A percentile compares a stretch with the other conserved stretches of the same genome.
Conservation (phyloP, 805 yeast genomes). For the Ogataea nakhonphanomensis region DNA sequence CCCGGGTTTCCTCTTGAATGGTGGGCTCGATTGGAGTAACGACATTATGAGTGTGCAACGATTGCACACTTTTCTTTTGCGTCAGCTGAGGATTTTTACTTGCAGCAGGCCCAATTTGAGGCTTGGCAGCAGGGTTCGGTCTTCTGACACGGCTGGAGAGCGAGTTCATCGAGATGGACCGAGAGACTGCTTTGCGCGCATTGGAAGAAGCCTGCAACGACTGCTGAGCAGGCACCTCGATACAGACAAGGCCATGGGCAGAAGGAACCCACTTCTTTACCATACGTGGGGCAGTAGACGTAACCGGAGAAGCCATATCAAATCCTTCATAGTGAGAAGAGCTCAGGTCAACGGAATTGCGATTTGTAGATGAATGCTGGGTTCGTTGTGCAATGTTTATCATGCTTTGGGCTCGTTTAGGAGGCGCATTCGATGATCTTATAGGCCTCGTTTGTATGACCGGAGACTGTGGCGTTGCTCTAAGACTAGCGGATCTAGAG, state of each 20-base stretch:
- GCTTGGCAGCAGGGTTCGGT: constrained; percentile 5
- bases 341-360: background rate
- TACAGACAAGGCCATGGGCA: constrained; percentile 62
- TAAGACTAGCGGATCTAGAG: constrained; percentile 21
- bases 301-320: constrained; percentile 8
- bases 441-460: constrained; percentile 8
- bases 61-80: constrained; percentile 21
- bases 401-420: constrained; percentile 23
- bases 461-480: constrained; percentile 17
- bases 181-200: constrained; percentile 14
- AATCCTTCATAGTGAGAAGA: constrained; percentile 12
- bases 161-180: constrained; percentile 26
- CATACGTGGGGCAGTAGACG: constrained; percentile 36
- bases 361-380: background rate
- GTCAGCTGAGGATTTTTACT: constrained; percentile 5
- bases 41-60: constrained; percentile 21
- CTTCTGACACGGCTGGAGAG: constrained; percentile 15
- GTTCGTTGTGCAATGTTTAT: constrained; percentile 6
- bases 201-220: constrained; percentile 11
- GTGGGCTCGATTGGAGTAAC: constrained; percentile 20
- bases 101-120: background rate
- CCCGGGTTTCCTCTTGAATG: constrained; percentile 22
- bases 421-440: constrained; percentile 5
- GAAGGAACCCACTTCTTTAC: constrained; percentile 73
- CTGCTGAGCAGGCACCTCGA: constrained; percentile 58